These are phyloP conservation scores for Leccinum ochraceum DNA, from an alignment of 768 basidiomycete genomes.

Conservation along the genomic window DNA sequence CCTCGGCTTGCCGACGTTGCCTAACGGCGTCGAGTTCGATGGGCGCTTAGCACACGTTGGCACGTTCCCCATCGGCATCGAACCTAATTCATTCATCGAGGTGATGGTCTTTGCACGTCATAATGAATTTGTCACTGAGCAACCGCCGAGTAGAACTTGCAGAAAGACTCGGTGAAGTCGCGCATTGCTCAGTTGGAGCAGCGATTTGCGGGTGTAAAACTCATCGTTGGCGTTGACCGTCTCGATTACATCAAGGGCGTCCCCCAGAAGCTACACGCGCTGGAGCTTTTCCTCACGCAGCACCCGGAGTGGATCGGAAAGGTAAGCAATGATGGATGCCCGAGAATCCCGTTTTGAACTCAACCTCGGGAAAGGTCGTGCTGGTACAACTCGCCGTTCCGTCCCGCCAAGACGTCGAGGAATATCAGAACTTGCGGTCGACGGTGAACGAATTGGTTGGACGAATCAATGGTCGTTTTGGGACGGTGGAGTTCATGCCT, in stretches of 20 bases:
- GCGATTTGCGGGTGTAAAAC: slow-evolving; percentile 91
- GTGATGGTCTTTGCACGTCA: slow-evolving; percentile 37
- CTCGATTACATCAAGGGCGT: slow-evolving; percentile 99
- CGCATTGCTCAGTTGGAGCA: slow-evolving; percentile 83
- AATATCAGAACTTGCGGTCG: slow-evolving; percentile 95
- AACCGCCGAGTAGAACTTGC: slow-evolving; percentile 56
- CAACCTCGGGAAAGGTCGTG: slow-evolving; percentile 62
- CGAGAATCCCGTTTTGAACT: neutral
- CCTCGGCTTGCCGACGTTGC: slow-evolving; percentile 93
- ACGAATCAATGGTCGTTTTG: slow-evolving; percentile 97
- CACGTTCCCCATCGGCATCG: slow-evolving; percentile 99
- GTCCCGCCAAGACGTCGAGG: slow-evolving; percentile 97
- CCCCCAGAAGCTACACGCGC: slow-evolving; percentile 94
- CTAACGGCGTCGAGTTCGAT: slow-evolving; percentile 96
- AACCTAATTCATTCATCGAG: slow-evolving; percentile 88
- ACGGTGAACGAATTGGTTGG: slow-evolving; percentile 98
- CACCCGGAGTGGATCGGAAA: slow-evolving; percentile 99
- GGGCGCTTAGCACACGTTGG: slow-evolving; percentile 96
- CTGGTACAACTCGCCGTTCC: slow-evolving; percentile 97
- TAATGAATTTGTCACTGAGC: slow-evolving; percentile 5
- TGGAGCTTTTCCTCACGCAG: slow-evolving; percentile 94
- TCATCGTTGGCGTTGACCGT: slow-evolving; percentile 98
- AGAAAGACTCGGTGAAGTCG: slow-evolving; percentile 75
- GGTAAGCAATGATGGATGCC: slow-evolving; percentile 39
- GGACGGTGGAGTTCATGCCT: slow-evolving; percentile 99